Conservation (phyloP, 2,329 filamentous ascomycete genomes). For the Westerdykella sp. region DNA sequence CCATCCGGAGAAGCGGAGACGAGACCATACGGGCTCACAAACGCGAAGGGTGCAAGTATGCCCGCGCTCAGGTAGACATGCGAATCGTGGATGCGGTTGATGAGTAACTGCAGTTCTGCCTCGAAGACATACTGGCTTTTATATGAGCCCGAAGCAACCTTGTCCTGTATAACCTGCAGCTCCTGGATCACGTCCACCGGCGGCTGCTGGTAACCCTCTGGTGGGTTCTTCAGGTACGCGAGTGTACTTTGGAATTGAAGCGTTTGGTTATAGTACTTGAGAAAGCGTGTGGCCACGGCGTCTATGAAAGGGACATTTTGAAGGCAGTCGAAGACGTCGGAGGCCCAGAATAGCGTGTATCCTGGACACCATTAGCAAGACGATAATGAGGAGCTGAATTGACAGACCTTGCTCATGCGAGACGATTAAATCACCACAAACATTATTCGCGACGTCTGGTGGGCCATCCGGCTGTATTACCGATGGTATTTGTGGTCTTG, state of each 20-base stretch:
- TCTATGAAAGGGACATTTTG: constrained; percentile 42
- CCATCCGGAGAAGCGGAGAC: constrained; percentile 19
- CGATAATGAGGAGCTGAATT: neutral
- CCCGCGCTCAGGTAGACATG: constrained; percentile 25
- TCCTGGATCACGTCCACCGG: constrained; percentile 29
- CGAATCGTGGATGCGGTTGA: constrained; percentile 26
- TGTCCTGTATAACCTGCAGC: constrained; percentile 21
- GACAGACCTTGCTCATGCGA: neutral
- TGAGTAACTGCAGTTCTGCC: constrained; percentile 29
- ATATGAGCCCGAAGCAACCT: constrained; percentile 23
- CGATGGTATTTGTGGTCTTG: neutral
- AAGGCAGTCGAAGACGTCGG: constrained; percentile 38
- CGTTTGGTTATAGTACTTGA: constrained; percentile 43
- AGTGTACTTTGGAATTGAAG: constrained; percentile 43
- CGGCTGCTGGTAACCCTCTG: constrained; percentile 39
- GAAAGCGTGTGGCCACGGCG: constrained; percentile 40
- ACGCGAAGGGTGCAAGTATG: constrained; percentile 22
- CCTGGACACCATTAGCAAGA: neutral
- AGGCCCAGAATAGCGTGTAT: constrained; percentile 10
- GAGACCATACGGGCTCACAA: constrained; percentile 20
- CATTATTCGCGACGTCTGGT: neutral
- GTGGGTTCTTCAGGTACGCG: constrained; percentile 38
- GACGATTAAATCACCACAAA: constrained; percentile 2
- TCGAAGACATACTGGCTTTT: constrained; percentile 38
- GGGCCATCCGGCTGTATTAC: neutral